These are phyloP conservation scores for Nemania serpens DNA, from an alignment of 2,329 filamentous ascomycete genomes.

Conservation along the genomic window DNA sequence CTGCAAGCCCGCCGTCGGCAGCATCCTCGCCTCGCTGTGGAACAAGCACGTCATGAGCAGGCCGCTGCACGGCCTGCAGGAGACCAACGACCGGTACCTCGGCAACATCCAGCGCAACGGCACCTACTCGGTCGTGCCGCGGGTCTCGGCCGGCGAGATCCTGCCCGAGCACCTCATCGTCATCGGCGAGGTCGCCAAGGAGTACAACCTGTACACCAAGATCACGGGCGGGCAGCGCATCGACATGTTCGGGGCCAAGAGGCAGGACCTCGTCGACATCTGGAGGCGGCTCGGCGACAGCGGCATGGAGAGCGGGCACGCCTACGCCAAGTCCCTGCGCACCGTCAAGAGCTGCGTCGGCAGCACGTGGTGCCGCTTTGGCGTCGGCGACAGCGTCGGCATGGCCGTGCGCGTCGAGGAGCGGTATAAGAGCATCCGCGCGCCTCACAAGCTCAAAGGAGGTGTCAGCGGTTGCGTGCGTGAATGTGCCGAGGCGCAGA, in stretches of 20 bases:
- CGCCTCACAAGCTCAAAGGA: slow-evolving; percentile 88
- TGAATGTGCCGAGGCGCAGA: slow-evolving; percentile 90
- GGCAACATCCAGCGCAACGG: slow-evolving; percentile 92
- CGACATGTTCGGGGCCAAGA: slow-evolving; percentile 89
- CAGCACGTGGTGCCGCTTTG: slow-evolving; percentile 88
- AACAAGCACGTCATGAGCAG: slow-evolving; percentile 82
- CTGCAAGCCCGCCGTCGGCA: slow-evolving; percentile 82
- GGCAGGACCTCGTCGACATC: slow-evolving; percentile 81
- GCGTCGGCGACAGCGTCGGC: slow-evolving; percentile 86
- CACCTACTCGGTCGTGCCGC: slow-evolving; percentile 85
- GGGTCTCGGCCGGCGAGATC: slow-evolving; percentile 84
- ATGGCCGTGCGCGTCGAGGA: slow-evolving; percentile 88
- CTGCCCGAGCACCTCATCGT: slow-evolving; percentile 83
- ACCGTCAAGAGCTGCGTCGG: slow-evolving; percentile 94
- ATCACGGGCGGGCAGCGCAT: slow-evolving; percentile 92
- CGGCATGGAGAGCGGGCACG: slow-evolving; percentile 89
- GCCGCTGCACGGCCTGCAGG: slow-evolving; percentile 74
- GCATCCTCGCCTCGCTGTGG: slow-evolving; percentile 80
- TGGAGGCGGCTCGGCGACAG: slow-evolving; percentile 81
- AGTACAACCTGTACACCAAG: slow-evolving; percentile 85
- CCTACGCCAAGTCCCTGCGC: slow-evolving; percentile 85
- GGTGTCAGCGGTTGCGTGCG: slow-evolving; percentile 90
- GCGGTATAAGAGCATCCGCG: slow-evolving; percentile 88
- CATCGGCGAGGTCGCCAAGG: slow-evolving; percentile 82
- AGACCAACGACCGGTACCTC: slow-evolving; percentile 87